phyloP scores from a whole-genome alignment of 1,284 basidiomycete species.

The Neonothopanus nambi region DNA sequence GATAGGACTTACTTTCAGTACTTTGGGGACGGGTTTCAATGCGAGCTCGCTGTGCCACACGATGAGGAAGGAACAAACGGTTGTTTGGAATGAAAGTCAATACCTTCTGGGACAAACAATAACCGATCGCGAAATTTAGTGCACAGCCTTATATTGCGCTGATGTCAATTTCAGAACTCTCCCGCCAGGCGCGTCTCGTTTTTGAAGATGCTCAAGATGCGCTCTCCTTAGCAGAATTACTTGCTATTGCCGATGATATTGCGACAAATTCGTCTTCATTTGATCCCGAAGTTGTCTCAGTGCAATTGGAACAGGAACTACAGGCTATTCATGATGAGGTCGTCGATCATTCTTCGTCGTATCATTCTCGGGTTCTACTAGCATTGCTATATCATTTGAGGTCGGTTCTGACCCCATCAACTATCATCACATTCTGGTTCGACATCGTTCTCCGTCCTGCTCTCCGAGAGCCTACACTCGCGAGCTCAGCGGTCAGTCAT shows the following conservation, averaged over 20 bases:
- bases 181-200: constrained; percentile 53
- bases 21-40: too few species aligned
- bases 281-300: constrained; percentile 43
- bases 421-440: constrained; percentile 76
- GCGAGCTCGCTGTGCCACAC: too few species aligned
- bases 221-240: constrained; percentile 43
- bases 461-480: constrained; percentile 69
- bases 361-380: constrained; percentile 67
- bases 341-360: constrained; percentile 59
- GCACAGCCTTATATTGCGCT: too few species aligned
- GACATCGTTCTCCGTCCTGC: constrained; percentile 75
- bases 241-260: constrained; percentile 53
- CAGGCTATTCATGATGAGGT: constrained; percentile 61
- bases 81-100: too few species aligned
- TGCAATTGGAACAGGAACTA: constrained; percentile 64
- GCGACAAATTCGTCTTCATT: constrained; percentile 47
- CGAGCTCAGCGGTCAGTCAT: constrained; percentile 53
- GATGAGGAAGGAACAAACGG: too few species aligned
- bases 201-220: constrained; percentile 45
- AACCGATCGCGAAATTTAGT: too few species aligned
- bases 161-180: constrained; percentile 7
- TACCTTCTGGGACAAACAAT: too few species aligned
- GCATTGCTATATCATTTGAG: constrained; percentile 62
- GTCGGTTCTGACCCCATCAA: constrained; percentile 59
- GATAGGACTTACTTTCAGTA: too few species aligned